Evolutionary conservation across 2,329 filamentous ascomycete species (phyloP).

Genomic region (Chalaropsis ovoidea): DNA sequence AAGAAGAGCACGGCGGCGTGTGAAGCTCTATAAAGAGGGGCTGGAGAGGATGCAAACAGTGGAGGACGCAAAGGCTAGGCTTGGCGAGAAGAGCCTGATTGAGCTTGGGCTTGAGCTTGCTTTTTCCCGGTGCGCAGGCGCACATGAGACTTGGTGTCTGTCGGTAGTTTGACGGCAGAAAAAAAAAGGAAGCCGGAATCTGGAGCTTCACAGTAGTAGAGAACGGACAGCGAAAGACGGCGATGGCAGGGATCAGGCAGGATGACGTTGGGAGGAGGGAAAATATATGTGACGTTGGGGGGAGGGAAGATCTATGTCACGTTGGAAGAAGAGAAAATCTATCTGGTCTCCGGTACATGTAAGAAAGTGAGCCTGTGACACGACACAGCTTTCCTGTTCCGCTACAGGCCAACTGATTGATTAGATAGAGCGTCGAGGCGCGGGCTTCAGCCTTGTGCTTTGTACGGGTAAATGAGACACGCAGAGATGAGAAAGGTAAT

Average conservation of each 20-base stretch:
- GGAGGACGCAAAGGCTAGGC: neutral
- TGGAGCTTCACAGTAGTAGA: neutral
- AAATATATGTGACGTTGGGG: too few species aligned
- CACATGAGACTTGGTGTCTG: neutral
- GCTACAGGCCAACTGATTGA: neutral
- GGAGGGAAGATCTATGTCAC: neutral
- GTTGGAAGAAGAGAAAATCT: neutral
- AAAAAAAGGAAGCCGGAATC: neutral
- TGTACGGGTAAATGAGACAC: too few species aligned
- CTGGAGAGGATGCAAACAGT: neutral
- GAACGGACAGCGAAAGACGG: neutral
- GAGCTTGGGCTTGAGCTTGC: constrained; percentile 12
- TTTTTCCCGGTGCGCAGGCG: constrained; percentile 5
- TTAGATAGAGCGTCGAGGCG: neutral
- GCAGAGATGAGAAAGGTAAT: too few species aligned
- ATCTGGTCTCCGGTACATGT: too few species aligned
- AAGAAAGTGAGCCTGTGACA: neutral
- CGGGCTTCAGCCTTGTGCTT: neutral
- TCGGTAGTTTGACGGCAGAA: too few species aligned
- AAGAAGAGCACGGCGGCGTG: neutral
- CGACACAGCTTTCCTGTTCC: neutral
- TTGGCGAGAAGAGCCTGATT: constrained; percentile 17
- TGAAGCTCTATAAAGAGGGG: constrained; percentile 2
- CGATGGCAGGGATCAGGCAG: neutral
- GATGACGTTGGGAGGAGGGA: neutral